phyloP scores from a whole-genome alignment of 371 early-diverging fungal species.

The Neoconidiobolus thromboides region DNA sequence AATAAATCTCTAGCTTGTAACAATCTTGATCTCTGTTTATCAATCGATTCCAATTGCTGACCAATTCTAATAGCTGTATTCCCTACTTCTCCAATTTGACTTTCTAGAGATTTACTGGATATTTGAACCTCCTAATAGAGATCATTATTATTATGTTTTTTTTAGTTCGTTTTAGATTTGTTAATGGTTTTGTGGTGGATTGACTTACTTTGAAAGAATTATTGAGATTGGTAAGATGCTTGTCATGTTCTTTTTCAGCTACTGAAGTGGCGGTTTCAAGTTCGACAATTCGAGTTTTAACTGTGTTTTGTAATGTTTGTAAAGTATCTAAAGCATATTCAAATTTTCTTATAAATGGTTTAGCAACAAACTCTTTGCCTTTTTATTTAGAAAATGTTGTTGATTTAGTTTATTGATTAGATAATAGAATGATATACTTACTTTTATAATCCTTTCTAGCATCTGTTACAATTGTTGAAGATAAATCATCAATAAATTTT shows the following conservation, averaged over 20 bases:
- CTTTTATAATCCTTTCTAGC: conserved; percentile 3
- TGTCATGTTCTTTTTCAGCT: conserved; percentile 51
- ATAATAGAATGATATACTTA: not conserved
- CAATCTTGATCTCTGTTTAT: conserved; percentile 72
- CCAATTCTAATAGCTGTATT: conserved; percentile 91
- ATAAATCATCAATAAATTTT: conserved; percentile 3
- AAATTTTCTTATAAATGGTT: conserved; percentile 76
- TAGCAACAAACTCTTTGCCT: conserved; percentile 34
- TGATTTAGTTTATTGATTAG: not conserved
- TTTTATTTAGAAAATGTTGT: not conserved
- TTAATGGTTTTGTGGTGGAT: not conserved
- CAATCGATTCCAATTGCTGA: conserved; percentile 87
- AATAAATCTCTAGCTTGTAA: conserved; percentile 76
- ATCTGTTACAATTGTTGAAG: conserved; percentile 2
- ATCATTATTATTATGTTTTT: conserved; percentile 2
- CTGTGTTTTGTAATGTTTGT: conserved; percentile 39
- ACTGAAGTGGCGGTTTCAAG: conserved; percentile 54
- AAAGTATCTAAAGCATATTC: conserved; percentile 71
- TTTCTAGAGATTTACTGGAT: conserved; percentile 66
- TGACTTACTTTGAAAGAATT: conserved; percentile 43
- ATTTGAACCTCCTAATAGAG: conserved; percentile 48
- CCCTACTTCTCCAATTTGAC: conserved; percentile 75
- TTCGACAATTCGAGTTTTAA: conserved; percentile 63
- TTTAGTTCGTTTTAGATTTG: not conserved
- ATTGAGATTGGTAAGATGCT: conserved; percentile 47